Percentiles rank a stretch among this genome's conserved stretches.
These are phyloP conservation scores for Rhizopus stolonifer DNA, from an alignment of 371 early-diverging fungal genomes.

Conservation along the genomic window DNA sequence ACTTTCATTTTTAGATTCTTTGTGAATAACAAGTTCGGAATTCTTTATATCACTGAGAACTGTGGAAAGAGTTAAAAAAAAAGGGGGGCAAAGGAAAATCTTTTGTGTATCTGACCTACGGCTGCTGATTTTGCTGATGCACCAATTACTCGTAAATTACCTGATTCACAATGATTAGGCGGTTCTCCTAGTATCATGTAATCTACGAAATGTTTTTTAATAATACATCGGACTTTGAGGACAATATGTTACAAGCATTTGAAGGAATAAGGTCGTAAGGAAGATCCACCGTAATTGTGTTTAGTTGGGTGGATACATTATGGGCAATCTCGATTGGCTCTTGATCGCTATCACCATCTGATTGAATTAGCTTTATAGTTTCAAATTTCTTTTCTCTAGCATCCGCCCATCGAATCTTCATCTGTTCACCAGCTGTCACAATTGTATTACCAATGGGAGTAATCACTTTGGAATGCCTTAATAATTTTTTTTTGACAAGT, in stretches of 20 bases:
- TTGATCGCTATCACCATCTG: conserved; percentile 16
- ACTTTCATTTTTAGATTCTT: too few relatives aligned
- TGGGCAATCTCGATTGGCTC: conserved; percentile 13
- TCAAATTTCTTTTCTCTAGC: conserved; percentile 14
- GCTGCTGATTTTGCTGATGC: background rate
- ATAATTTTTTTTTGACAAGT: too few relatives aligned
- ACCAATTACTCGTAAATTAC: conserved; percentile 23
- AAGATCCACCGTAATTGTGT: conserved; percentile 7
- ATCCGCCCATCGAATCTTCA: conserved; percentile 25
- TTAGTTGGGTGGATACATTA: conserved; percentile 9
- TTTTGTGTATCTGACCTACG: too few relatives aligned
- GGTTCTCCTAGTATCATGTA: conserved; percentile 21
- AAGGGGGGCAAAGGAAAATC: too few relatives aligned
- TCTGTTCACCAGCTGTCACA: conserved; percentile 24
- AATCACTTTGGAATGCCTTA: background rate
- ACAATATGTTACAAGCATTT: conserved; percentile 15
- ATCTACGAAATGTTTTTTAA: too few relatives aligned
- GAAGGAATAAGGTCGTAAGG: conserved; percentile 18
- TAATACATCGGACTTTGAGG: background rate
- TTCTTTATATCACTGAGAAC: too few relatives aligned
- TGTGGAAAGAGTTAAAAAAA: too few relatives aligned
- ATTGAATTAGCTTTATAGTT: conserved; percentile 17
- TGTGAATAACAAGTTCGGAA: too few relatives aligned
- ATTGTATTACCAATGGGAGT: conserved; percentile 26
- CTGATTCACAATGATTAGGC: conserved; percentile 20